Base-by-base conservation (phyloP, 257 asterid species). In the Gentiana straminea region DNA sequence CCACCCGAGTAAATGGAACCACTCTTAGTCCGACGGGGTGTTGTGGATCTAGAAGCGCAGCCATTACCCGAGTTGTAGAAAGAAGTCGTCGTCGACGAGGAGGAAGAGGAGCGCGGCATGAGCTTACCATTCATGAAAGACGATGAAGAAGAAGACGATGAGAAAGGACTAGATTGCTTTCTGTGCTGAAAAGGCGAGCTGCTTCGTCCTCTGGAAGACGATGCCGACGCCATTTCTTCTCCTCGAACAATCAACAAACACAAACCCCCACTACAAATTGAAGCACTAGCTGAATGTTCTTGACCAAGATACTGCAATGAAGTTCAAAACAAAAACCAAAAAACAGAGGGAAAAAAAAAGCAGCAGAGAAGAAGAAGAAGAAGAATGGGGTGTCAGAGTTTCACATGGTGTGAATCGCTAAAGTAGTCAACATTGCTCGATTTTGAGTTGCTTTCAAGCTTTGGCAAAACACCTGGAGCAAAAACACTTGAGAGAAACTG, bases 131-230 rank as follows among this genome's bases (percentile, higher is more conserved):
- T 91, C 88, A 73, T 72, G 73, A 84, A 37, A 63, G 95, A 91
- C 54, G 96, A 87, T 5, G 98, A 69, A 11, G 98, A 91, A 37
- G 97, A 91, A 1, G 86, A 71, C 2, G 97, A 84, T 1, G 98
- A 87, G 89, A 70, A 79, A 58, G 94, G 93, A 71, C 81, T 88
- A 54, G 89, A 75, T 43, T 83, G 86, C 71, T 79, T 92, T 54
- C 75, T 70, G 68, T 72, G 9, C 36, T 73, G 76, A 64, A 74
- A 80, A 5, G 90, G 97, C 55, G 97, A 77, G 73, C 89, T 81
- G 73, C 94, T 85, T 62, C 96, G 85, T 66, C 94, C 94, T 70
- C 94, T 74, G 32, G 98, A 82, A 37, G 98, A 91, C 63, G 94
- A 88, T 71, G 92, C 92, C 94, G 82, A 84, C 69, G 51, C 46